Evolutionary conservation across 1,139 yeast species (phyloP), one percentile per base, ranked within the genome.

Genomic region (Eremothecium sinecaudum): DNA sequence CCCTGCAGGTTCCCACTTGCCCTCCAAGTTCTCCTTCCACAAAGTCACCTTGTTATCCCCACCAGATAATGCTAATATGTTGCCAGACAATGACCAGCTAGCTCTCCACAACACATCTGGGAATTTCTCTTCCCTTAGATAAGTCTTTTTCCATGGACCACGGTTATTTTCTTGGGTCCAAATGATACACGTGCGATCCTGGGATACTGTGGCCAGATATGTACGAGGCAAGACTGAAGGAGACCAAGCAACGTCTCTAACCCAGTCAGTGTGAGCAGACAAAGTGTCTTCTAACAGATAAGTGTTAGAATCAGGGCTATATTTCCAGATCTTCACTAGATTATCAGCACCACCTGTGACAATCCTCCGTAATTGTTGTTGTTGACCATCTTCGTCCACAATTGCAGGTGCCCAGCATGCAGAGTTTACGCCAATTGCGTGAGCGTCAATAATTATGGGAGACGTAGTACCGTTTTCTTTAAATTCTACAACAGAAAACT

Each of bases 21-120:
- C 97, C 53, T 78, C 78, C 48, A 87, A 67, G 56, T 80, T 83
- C 63, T 92, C 98, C 64, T 86, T 87, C 97, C 97, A 92, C 58
- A 90, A 71, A 28, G 94, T 84, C 31, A 90, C 90, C 63, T 82
- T 84, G 62, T 87, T 87, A 58, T 90, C 97, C 35, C 97, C 97
- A 24, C 97, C 95, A 36, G 92, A 77, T 28, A 90, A 84, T 4
- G 99, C 99, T 52, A 90, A 72, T 29, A 92, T 79, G 58, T 90
- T 90, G 35, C 99, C 99, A 29, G 94, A 79, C 48, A 86, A 71
- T 14, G 96, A 84, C 98, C 98, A 90, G 46, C 94, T 80, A 38
- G 94, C 94, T 60, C 97, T 79, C 98, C 98, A 92, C 49, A 93
- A 84, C 22, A 87, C 96, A 55, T 90, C 98, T 12, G 95, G 92